phyloP scores from a whole-genome alignment of 495 filamentous ascomycete species.

The Lindgomyces ingoldianus region DNA sequence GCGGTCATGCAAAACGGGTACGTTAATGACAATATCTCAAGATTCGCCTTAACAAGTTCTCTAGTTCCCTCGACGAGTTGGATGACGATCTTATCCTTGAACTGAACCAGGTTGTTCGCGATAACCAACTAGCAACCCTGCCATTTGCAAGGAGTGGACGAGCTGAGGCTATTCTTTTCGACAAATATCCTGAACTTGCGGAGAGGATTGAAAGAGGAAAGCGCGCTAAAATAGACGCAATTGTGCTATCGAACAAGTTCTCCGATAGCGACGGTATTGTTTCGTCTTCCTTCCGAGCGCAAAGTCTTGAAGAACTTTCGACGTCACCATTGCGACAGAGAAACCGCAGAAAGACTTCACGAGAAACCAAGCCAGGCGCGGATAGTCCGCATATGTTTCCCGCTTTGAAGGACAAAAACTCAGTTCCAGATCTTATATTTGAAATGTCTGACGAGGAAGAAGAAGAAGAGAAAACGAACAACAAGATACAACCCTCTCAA shows the following conservation, averaged over 20 bases:
- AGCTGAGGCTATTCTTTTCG: slow-evolving; percentile 67
- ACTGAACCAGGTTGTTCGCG: slow-evolving; percentile 73
- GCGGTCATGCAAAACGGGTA: slow-evolving; percentile 84
- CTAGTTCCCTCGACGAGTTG: slow-evolving; percentile 74
- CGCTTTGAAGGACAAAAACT: slow-evolving; percentile 63
- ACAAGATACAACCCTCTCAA: background rate
- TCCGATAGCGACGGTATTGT: slow-evolving; percentile 61
- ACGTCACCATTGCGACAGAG: slow-evolving; percentile 59
- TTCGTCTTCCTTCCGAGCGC: slow-evolving; percentile 51
- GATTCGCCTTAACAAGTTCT: slow-evolving; percentile 30
- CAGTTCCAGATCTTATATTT: slow-evolving; percentile 79
- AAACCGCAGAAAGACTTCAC: slow-evolving; percentile 51
- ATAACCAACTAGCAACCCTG: slow-evolving; percentile 74
- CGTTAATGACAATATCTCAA: slow-evolving; percentile 27
- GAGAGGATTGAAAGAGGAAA: slow-evolving; percentile 56
- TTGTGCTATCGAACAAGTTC: slow-evolving; percentile 60
- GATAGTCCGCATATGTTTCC: slow-evolving; percentile 51
- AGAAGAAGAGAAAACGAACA: background rate
- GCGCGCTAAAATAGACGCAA: slow-evolving; percentile 59
- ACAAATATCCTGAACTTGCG: slow-evolving; percentile 68
- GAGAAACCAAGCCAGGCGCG: slow-evolving; percentile 47
- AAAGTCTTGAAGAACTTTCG: slow-evolving; percentile 59
- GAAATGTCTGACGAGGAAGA: slow-evolving; percentile 84
- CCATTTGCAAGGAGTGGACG: slow-evolving; percentile 75
- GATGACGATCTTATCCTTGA: slow-evolving; percentile 78